Base-by-base conservation (phyloP, 2,329 filamentous ascomycete species). In the Hysterium pulicare region DNA sequence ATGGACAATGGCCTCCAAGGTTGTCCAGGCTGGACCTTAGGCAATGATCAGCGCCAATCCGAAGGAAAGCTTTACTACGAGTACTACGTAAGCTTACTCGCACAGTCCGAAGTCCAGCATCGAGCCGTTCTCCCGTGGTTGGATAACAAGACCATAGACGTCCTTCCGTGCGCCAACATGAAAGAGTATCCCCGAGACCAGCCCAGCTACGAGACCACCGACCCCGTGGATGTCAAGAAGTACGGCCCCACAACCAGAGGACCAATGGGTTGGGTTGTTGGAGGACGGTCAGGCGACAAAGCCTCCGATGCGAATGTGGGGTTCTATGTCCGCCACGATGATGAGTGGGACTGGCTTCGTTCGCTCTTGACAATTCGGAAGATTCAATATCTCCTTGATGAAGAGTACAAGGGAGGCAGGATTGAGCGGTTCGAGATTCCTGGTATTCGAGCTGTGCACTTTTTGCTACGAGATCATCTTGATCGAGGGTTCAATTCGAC, bases 391-490 rank as follows among this genome's bases (percentile, higher is more conserved):
- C 42, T 58, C 21, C 44, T 59, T 3, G 54, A 45, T 13, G 44
- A 50, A 5, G 54, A 58, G 35, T 48, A 58, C 37, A 47, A 53
- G 21, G 47, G 44, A 1, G 50, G 51, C 30, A 44, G 42, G 10
- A 48, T 54, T 34, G 49, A 65, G 41, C 56, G 64, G 1, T 59
- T 62, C 36, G 64, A 68, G 47, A 54, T 67, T 36, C 59, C 57
- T 15, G 52, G 56, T 5, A 59, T 67, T 35, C 50, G 50, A 34
- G 65, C 65, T 8, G 66, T 70, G 22, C 68, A 70, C 42, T 69
- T 70, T 44, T 50, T 73, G 21, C 49, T 75, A 17, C 60, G 71
- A 38, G 70, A 75, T 49, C 71, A 73, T 44, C 51, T 74, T 3
- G 70, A 72, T 41, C 58, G 70, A 0, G 69, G 69, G 0, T 69